Evolutionary conservation across 305 asterid genomes (phyloP).

Genomic region (Fraxinus paxiana): DNA sequence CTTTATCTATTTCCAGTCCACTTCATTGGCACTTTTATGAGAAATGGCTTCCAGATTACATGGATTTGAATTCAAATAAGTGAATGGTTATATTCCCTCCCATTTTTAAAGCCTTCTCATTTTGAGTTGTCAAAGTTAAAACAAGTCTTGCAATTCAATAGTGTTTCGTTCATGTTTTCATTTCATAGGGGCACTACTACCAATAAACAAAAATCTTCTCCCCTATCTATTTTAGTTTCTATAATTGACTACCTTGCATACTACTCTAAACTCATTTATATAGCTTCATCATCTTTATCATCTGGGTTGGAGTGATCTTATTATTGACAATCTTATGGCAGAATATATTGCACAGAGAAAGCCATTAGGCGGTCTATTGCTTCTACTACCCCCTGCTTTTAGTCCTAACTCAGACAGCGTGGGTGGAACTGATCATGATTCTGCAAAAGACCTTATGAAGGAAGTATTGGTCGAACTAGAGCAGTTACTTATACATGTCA

Average conservation of each 20-base stretch:
- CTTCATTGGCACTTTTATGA: neutral
- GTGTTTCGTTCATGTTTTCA: neutral
- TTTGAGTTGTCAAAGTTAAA: neutral
- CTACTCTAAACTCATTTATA: conserved; percentile 3
- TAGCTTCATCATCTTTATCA: neutral
- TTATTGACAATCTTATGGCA: conserved; percentile 37
- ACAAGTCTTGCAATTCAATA: neutral
- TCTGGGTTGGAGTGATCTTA: conserved; percentile 13
- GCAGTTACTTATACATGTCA: conserved; percentile 61
- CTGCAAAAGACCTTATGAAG: conserved; percentile 34
- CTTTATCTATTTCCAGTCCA: neutral
- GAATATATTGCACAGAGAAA: conserved; percentile 77
- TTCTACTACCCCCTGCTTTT: conserved; percentile 70
- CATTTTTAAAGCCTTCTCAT: neutral
- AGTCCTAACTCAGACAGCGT: conserved; percentile 42
- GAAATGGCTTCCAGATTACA: neutral
- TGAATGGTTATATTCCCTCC: neutral
- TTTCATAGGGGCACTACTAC: neutral
- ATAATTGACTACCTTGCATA: neutral
- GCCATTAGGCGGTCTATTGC: conserved; percentile 80
- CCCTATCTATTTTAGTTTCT: conserved; percentile 18
- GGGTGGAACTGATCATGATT: conserved; percentile 37
- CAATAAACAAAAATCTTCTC: neutral
- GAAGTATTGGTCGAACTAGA: conserved; percentile 59
- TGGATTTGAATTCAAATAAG: neutral